Percentiles rank a stretch among this genome's conserved stretches.
Evolutionary conservation across 139 green algal genomes (phyloP).

Genomic region (Micractinium conductrix): DNA sequence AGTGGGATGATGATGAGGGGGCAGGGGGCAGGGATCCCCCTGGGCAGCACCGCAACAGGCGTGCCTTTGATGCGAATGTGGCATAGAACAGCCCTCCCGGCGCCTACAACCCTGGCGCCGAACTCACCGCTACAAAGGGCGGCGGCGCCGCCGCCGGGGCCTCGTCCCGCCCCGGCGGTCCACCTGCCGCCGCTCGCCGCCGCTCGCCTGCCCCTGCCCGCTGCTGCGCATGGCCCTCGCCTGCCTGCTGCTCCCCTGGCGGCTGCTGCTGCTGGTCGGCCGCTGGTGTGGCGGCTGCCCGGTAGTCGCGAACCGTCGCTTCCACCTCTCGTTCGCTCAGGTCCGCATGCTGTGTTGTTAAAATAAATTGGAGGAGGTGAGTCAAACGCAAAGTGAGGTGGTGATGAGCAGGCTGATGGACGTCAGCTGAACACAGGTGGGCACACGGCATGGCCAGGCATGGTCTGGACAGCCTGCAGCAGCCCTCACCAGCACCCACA

Average conservation of each 20-base stretch:
- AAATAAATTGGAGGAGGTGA: too few species aligned
- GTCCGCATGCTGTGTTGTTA: constrained; percentile 46
- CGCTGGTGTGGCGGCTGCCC: neutral
- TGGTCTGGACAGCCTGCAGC: too few species aligned
- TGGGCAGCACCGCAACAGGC: too few species aligned
- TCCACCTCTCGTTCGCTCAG: constrained; percentile 37
- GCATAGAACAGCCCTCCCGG: too few species aligned
- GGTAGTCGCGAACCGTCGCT: constrained; percentile 22
- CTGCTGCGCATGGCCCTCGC: neutral
- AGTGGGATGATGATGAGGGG: too few species aligned
- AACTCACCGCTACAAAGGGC: constrained; percentile 3
- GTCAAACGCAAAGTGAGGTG: too few species aligned
- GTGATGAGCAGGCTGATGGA: too few species aligned
- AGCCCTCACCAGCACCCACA: constrained; percentile 42
- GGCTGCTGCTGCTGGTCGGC: neutral
- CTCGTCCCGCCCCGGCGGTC: neutral
- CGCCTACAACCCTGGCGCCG: neutral
- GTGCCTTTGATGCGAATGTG: too few species aligned
- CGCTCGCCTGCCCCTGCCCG: neutral
- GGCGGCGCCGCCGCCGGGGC: too few species aligned
- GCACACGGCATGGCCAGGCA: too few species aligned
- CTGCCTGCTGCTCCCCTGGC: neutral
- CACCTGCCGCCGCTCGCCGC: neutral
- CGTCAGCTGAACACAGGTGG: too few species aligned
- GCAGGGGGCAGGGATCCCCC: too few species aligned